These are phyloP conservation scores for Apium graveolens DNA, from an alignment of 129 eudicot species.

Conservation along the genomic window DNA sequence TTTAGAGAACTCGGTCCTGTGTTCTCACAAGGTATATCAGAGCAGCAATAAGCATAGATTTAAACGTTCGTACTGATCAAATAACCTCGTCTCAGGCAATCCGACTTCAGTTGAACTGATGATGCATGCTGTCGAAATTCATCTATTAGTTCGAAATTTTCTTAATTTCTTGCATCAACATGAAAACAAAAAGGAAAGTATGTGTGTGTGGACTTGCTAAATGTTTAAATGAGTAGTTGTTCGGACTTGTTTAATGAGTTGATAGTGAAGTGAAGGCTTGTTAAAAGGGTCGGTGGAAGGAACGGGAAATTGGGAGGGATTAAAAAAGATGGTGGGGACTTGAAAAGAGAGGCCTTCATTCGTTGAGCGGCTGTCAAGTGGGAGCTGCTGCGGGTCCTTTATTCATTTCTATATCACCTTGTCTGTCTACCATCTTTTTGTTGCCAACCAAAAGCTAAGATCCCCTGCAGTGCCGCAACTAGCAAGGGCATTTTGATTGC, in stretches of 20 bases:
- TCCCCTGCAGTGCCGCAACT: not conserved
- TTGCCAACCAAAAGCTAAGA: not conserved
- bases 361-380: slow-evolving; percentile 7
- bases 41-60: not conserved
- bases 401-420: not conserved
- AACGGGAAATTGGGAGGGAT: not conserved
- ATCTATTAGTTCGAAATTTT: not conserved
- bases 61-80: not conserved
- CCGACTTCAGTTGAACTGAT: not conserved
- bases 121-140: not conserved
- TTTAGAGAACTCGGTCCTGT: not conserved
- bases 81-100: not conserved
- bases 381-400: not conserved
- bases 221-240: too few species aligned
- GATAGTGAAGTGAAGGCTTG: not conserved
- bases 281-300: not conserved
- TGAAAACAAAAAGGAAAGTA: not conserved
- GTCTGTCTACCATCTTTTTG: not conserved
- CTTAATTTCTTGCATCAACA: not conserved
- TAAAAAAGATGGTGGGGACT: not conserved
- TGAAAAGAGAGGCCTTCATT: not conserved
- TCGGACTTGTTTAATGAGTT: too few species aligned
- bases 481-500: too few species aligned
- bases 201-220: too few species aligned
- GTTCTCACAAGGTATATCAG: not conserved